These are phyloP conservation scores for Phycomyces blakesleeanus DNA, from an alignment of 192 early-diverging fungal species.

Conservation along the genomic window DNA sequence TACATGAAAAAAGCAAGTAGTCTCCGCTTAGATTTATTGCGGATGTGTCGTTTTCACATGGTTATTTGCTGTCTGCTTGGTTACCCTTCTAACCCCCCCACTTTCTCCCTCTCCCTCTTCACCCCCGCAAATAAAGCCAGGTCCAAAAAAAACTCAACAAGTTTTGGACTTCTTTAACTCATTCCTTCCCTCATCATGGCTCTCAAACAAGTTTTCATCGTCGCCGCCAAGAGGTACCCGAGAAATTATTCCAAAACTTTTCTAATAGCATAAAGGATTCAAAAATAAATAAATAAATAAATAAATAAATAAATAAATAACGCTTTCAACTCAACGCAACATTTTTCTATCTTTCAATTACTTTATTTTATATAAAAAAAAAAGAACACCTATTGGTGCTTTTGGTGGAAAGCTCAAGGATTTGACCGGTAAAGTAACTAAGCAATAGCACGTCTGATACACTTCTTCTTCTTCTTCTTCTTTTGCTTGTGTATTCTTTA, in stretches of 20 bases:
- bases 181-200: slow-evolving; percentile 36
- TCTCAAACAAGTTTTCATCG: slow-evolving; percentile 61
- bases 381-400: slow-evolving; percentile 79
- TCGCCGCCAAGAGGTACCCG: slow-evolving; percentile 64
- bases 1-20: no score
- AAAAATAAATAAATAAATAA: no score
- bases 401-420: slow-evolving; percentile 94
- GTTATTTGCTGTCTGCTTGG: no score
- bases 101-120: no score
- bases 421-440: slow-evolving; percentile 61
- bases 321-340: no score
- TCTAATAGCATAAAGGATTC: not conserved
- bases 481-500: not conserved
- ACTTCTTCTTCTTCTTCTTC: not conserved
- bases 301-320: no score
- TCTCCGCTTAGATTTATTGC: no score
- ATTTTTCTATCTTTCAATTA: not conserved
- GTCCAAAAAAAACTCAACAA: no score
- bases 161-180: not conserved
- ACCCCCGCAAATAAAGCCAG: no score
- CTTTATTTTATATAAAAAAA: slow-evolving; percentile 5
- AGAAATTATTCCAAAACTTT: no score
- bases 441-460: not conserved
- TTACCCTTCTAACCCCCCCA: no score
- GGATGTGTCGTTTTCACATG: no score